Percentiles rank a stretch among this genome's conserved stretches.
Conservation (phyloP, 208 protist species). For the Acanthamoeba castellanii region DNA sequence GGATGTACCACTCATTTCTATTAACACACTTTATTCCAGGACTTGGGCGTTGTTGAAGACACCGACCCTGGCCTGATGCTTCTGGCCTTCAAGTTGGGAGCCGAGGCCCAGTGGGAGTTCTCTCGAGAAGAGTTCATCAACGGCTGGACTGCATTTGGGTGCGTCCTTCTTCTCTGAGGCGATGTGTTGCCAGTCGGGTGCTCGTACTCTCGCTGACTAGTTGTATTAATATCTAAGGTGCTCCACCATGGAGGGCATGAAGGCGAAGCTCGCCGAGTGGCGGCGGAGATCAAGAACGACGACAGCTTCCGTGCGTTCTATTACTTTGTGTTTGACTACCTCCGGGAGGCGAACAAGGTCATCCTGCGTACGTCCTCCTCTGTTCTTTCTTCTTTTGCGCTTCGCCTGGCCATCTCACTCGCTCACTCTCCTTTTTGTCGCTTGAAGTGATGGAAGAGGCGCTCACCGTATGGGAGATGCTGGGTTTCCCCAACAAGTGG, state of each 20-base stretch:
- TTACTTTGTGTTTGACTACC: constrained; percentile 70
- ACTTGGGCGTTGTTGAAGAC: constrained; percentile 26
- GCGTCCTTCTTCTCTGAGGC: not conserved
- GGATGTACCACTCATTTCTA: not conserved
- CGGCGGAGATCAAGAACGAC: constrained; percentile 26
- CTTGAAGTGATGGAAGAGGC: constrained; percentile 9
- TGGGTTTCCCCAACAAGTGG: constrained; percentile 7
- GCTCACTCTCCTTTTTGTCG: not conserved
- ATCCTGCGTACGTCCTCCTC: constrained; percentile 29
- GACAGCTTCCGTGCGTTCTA: constrained; percentile 53
- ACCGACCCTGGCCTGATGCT: constrained; percentile 48
- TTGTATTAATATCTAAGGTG: not conserved
- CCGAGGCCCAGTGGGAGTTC: constrained; percentile 52
- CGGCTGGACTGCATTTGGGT: constrained; percentile 53
- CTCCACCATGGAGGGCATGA: constrained; percentile 4
- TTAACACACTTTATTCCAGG: not conserved
- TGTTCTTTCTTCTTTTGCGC: not conserved
- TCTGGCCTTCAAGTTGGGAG: constrained; percentile 47
- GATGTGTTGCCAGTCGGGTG: not conserved
- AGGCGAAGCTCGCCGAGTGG: constrained; percentile 23
- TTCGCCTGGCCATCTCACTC: not conserved
- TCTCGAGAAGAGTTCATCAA: constrained; percentile 31
- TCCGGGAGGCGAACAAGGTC: constrained; percentile 36
- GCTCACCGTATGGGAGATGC: constrained; percentile 25
- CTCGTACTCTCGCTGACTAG: not conserved